Base-by-base conservation (phyloP, 352 stramenopile species). In the Paralagenidium karlingii region DNA sequence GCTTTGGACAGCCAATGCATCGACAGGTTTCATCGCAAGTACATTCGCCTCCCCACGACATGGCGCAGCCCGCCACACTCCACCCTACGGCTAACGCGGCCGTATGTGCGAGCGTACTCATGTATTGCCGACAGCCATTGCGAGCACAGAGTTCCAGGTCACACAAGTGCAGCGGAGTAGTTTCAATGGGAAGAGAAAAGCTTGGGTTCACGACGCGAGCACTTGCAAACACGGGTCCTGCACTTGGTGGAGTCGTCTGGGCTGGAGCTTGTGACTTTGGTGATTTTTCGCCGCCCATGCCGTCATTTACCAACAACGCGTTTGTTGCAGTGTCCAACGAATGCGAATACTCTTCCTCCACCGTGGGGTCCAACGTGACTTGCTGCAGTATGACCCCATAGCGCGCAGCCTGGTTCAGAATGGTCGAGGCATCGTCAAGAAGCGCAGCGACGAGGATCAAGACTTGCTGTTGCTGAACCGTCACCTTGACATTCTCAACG, bases 11-110 rank as follows among this genome's bases (percentile, higher is more conserved):
- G 11, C 77, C 77, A 15, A 49, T 55, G 44, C 74, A 91, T 34
- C 82, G 81, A 43, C 77, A 91, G 24, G 53, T 59, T 45, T 87
- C 74, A 7, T 71, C 77, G 15, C 77, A 90, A 0, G 66, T 88
- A 41, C 77, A 90, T 38, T 90, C 74, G 31, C 69, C 67, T 5
- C 77, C 77, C 53, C 55, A 76, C 1, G 62, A 59, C 77, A 91
- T 91, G 3, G 65, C 77, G 34, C 77, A 91, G 0, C 77, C 77
- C 30, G 77, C 70, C 4, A 91, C 69, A 5, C 64, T 53, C 77
- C 77, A 91, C 2, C 77, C 77, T 24, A 88, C 55, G 22, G 77
- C 77, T 5, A 88, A 47, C 4, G 77, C 77, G 7, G 77, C 77
- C 3, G 74, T 82, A 39, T 91, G 77, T 5, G 77, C 77, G 32